Evolutionary conservation across 2,329 filamentous ascomycete genomes (phyloP).

Genomic region (Magnaporthiopsis rhizophila): DNA sequence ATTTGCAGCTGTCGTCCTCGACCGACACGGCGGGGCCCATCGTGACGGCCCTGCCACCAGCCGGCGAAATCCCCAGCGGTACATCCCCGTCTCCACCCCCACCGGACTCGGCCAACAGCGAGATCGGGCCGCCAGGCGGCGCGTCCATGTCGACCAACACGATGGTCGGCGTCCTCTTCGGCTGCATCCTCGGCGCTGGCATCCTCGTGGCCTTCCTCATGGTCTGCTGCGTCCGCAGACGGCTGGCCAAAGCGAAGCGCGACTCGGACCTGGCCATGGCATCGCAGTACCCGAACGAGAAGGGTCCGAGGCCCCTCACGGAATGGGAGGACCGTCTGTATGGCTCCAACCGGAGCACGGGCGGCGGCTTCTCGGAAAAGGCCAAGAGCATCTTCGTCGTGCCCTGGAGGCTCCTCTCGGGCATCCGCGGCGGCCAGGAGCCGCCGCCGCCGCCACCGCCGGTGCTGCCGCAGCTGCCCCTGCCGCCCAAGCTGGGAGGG

Average conservation of each 20-base stretch:
- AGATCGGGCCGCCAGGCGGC: not conserved
- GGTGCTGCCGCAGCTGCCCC: not conserved
- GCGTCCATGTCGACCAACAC: not conserved
- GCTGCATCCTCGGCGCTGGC: not conserved
- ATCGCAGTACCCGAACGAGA: too few species aligned
- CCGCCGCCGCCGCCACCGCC: not conserved
- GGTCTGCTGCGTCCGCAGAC: not conserved
- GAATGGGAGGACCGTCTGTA: constrained; percentile 2
- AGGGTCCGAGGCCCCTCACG: not conserved
- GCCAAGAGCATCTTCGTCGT: constrained; percentile 2
- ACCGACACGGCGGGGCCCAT: not conserved
- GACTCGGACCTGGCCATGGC: not conserved
- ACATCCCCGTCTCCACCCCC: not conserved
- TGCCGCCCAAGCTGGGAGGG: not conserved
- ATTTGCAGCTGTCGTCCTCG: too few species aligned
- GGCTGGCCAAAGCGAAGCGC: not conserved
- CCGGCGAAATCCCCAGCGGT: not conserved
- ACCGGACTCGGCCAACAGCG: not conserved
- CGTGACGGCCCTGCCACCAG: not conserved
- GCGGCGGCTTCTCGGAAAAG: not conserved
- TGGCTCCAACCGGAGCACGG: constrained; percentile 1
- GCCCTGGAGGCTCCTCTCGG: not conserved
- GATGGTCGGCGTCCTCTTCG: not conserved
- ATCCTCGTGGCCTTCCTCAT: not conserved
- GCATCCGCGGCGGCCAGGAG: not conserved